phyloP scores from a whole-genome alignment of 2,329 filamentous ascomycete species.

The Trichoderma sp. region DNA sequence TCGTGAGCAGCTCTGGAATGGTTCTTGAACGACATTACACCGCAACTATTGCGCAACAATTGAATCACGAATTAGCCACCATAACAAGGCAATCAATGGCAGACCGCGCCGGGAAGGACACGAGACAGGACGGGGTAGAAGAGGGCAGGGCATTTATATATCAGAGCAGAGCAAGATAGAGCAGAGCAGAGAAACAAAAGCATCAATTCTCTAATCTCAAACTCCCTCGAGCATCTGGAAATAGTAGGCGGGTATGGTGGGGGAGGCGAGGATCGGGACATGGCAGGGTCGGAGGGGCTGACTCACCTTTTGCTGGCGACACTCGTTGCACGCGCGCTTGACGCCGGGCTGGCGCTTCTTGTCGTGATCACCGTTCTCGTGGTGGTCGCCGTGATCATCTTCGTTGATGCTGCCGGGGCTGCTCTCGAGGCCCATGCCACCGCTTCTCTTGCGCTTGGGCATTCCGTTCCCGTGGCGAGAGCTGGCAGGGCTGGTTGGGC shows the following conservation, averaged over 20 bases:
- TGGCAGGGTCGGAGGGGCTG: constrained; percentile 19
- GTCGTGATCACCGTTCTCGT: constrained; percentile 50
- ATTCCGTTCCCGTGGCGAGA: constrained; percentile 48
- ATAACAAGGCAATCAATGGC: constrained; percentile 1
- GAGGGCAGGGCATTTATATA: background rate
- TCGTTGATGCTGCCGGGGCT: constrained; percentile 54
- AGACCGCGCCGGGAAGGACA: background rate
- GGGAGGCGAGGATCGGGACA: background rate
- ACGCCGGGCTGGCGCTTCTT: constrained; percentile 66
- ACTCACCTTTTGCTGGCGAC: constrained; percentile 78
- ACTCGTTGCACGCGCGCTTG: constrained; percentile 82
- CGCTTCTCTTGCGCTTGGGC: constrained; percentile 59
- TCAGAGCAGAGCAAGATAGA: background rate
- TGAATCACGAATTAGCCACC: constrained; percentile 8
- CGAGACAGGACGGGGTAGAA: background rate
- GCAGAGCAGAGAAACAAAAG: background rate
- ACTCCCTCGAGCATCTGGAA: background rate
- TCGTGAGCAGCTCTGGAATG: constrained; percentile 72
- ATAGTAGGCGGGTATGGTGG: background rate
- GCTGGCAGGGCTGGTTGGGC: constrained; percentile 55
- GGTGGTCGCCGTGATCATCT: constrained; percentile 53
- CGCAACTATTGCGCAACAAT: constrained; percentile 54
- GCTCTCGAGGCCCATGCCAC: constrained; percentile 54
- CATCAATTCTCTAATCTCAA: background rate
- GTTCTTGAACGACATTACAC: constrained; percentile 80